A percentile compares a stretch with the other conserved stretches of the same genome.
These are phyloP conservation scores for Penicillium parvum DNA, from an alignment of 495 filamentous ascomycete species.

Conservation along the genomic window DNA sequence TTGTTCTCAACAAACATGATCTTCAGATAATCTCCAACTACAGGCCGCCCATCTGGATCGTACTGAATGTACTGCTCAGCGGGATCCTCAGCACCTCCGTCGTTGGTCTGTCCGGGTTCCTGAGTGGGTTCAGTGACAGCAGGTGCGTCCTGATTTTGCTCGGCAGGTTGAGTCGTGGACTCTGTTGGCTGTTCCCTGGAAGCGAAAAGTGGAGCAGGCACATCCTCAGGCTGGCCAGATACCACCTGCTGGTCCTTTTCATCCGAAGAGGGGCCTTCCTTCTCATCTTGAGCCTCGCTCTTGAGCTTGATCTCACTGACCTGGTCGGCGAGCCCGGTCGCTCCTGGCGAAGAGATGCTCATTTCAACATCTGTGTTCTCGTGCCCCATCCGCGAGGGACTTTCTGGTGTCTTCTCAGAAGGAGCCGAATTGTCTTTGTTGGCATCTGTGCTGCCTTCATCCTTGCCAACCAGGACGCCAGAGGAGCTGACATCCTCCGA, in stretches of 20 bases:
- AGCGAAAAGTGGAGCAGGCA: slow-evolving; percentile 62
- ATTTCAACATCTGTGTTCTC: too few species aligned
- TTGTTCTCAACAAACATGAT: slow-evolving; percentile 92
- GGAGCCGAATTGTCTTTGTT: not conserved
- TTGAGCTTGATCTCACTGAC: slow-evolving; percentile 51
- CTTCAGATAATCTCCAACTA: slow-evolving; percentile 96
- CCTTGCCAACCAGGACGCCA: slow-evolving; percentile 59
- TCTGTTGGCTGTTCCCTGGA: slow-evolving; percentile 22
- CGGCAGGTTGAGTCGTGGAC: slow-evolving; percentile 12
- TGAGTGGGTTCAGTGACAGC: slow-evolving; percentile 21
- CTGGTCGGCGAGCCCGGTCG: slow-evolving; percentile 47
- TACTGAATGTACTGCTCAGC: slow-evolving; percentile 48
- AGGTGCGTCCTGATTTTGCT: slow-evolving; percentile 25
- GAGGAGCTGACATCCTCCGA: slow-evolving; percentile 85
- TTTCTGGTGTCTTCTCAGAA: slow-evolving; percentile 15
- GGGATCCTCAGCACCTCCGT: slow-evolving; percentile 31
- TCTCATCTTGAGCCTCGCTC: slow-evolving; percentile 16
- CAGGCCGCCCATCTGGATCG: slow-evolving; percentile 68
- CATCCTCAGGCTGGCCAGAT: slow-evolving; percentile 59
- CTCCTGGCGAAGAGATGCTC: slow-evolving; percentile 32
- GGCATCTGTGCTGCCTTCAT: slow-evolving; percentile 36
- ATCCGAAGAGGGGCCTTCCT: not conserved
- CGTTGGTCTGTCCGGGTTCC: slow-evolving; percentile 10
- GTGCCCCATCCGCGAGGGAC: too few species aligned
- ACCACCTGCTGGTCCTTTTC: slow-evolving; percentile 25